Evolutionary conservation across 352 stramenopile species (phyloP).

Genomic region (Salisapilia sapeloensis): DNA sequence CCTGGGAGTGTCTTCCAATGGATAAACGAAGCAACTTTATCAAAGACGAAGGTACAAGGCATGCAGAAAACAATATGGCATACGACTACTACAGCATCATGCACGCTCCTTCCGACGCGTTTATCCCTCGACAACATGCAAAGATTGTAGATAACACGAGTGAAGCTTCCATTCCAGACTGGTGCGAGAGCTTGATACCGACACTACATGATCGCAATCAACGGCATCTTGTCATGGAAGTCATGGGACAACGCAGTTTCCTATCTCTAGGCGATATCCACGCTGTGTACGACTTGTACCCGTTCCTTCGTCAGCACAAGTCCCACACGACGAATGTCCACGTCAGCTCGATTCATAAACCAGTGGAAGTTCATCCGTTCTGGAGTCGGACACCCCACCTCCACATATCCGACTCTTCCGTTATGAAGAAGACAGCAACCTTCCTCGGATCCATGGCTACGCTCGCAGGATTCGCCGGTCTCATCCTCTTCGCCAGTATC

Average conservation of each 20-base stretch:
- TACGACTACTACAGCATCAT: slow-evolving; percentile 82
- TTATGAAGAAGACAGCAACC: slow-evolving; percentile 26
- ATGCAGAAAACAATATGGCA: slow-evolving; percentile 9
- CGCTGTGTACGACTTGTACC: slow-evolving; percentile 56
- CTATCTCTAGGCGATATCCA: slow-evolving; percentile 59
- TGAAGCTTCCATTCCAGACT: slow-evolving; percentile 2
- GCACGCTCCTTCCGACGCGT: slow-evolving; percentile 54
- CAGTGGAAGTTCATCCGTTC: too few relatives aligned
- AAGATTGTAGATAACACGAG: background rate
- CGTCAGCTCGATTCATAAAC: too few relatives aligned
- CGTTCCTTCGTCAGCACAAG: slow-evolving; percentile 24
- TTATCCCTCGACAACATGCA: slow-evolving; percentile 18
- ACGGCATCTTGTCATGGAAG: slow-evolving; percentile 27
- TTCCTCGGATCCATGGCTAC: slow-evolving; percentile 50
- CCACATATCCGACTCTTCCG: slow-evolving; percentile 4
- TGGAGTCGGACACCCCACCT: too few relatives aligned
- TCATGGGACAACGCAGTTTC: slow-evolving; percentile 60
- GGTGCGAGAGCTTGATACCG: slow-evolving; percentile 55
- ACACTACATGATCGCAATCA: slow-evolving; percentile 27
- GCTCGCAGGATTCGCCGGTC: slow-evolving; percentile 17
- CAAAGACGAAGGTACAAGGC: slow-evolving; percentile 20
- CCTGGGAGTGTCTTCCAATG: slow-evolving; percentile 63
- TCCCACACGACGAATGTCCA: background rate
- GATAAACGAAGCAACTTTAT: slow-evolving; percentile 48
- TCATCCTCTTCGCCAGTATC: slow-evolving; percentile 10